Base-by-base conservation (phyloP, 2,329 filamentous ascomycete genomes). In the Alternaria triticimaculans region DNA sequence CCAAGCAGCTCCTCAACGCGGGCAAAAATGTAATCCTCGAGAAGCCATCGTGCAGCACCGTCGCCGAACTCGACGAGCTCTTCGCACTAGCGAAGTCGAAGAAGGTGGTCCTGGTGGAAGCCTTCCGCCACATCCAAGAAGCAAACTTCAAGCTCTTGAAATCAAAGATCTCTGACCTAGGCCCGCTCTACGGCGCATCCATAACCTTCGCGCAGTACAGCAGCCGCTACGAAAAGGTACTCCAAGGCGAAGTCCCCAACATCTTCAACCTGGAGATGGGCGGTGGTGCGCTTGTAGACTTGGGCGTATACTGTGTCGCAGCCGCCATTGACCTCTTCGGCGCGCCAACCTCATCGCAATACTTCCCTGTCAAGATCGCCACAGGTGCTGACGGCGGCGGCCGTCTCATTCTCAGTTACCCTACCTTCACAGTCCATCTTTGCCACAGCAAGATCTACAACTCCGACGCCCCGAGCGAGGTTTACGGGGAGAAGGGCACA, bases 11-110 rank as follows among this genome's bases (percentile, higher is more conserved):
- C 41, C 76, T 85, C 33, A 48, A 70, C 5, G 82, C 80, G 3
- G 78, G 80, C 55, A 85, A 85, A 67, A 80, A 85, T 68, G 83
- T 85, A 63, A 78, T 85, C 28, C 73, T 85, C n/a, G 84, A 85
- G 70, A 85, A 85, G 69, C 84, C 84, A 6, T 80, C 82, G 0
- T 83, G 82, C 25, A 80, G 78, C 23, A 85, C 80, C 2, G 68
- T 76, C 25, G 65, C 70, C 2, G 82, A 85, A 65, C 76, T 84
- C 4, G 78, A 83, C 37, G 74, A 81, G 26, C 72, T 85, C 12
- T 83, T 84, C 72, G 65, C 69, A 15, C 72, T 81, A 14, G 82
- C 83, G 2, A 76, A 81, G 46, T 71, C 76, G 41, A 78, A 84
- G 21, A 72, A 75, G 15, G 77, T 84, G 10, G 80, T 82, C 63